Percentiles rank a stretch among this genome's conserved stretches.
Evolutionary conservation across 2,329 filamentous ascomycete genomes (phyloP).

Genomic region (Clarireedia paspali): DNA sequence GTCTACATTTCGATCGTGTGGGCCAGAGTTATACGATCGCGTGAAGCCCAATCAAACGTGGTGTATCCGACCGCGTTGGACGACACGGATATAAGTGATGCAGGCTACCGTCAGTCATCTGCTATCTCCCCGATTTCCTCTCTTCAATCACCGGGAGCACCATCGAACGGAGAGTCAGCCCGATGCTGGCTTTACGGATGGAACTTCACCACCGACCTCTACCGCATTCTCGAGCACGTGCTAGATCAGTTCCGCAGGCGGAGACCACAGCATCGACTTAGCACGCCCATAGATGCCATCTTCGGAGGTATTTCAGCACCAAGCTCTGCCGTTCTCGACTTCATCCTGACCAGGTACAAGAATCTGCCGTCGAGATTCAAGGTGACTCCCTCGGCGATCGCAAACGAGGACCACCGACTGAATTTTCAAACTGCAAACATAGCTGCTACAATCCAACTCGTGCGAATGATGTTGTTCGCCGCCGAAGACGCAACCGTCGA

Average conservation of each 20-base stretch:
- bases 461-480: conserved; percentile 39
- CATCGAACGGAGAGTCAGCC: neutral
- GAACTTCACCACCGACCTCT: conserved; percentile 51
- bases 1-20: conserved; percentile 47
- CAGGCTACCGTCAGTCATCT: no score
- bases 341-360: no score
- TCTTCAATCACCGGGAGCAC: no score
- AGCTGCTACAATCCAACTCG: conserved; percentile 35
- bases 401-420: conserved; percentile 22
- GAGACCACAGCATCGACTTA: neutral
- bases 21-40: conserved; percentile 37
- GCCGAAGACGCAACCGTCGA: conserved; percentile 32
- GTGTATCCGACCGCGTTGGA: conserved; percentile 40
- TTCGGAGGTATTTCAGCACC: neutral
- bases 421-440: conserved; percentile 45
- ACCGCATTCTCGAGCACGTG: conserved; percentile 47
- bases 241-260: conserved; percentile 15
- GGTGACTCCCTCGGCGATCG: no score
- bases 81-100: conserved; percentile 23
- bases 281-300: no score
- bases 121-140: no score
- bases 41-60: conserved; percentile 39
- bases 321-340: conserved; percentile 9
- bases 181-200: conserved; percentile 47
- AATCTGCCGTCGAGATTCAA: no score